Base-by-base conservation (phyloP, 2,329 filamentous ascomycete genomes). In the Ascocoryne sarcoides region DNA sequence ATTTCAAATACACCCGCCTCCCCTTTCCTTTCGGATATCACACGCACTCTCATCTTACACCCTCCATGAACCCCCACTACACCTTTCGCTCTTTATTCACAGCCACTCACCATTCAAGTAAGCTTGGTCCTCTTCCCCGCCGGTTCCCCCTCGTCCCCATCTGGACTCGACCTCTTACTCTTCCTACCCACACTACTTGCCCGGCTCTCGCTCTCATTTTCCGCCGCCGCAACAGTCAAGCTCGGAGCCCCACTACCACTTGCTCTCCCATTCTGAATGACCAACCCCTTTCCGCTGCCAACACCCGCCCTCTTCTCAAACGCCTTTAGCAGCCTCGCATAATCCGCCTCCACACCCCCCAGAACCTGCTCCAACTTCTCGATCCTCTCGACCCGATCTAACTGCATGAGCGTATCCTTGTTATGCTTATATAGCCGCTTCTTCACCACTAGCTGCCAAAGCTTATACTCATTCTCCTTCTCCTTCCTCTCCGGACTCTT, bases 381-480 rank as follows among this genome's bases (percentile, higher is more conserved):
- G 5, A 83, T 75, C 26, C 83, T 72, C 59, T 90, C 84, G 0
- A 65, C 60, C 4, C 67, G 65, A 40, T 86, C 82, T 30, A 90
- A 64, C 60, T 89, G 80, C 28, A 75, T 72, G 10, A 93, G 68
- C 2, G 74, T 63, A 51, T 89, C 81, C 42, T 71, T 73, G 55
- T 92, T 90, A 53, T 87, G 82, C 32, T 75, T 71, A 58, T 84
- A 88, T 3, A 93, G 66, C 26, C 86, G 69, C 53, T 84, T 75
- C 64, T 92, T 92, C n/a, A 82, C 76, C 31, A 85, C 67, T 17
- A 90, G 61, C 20, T 79, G 69, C 83, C 84, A 93, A 32, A 86
- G 71, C 47, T 70, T 74, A 58, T 83, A 84, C 37, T 73, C 68
- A 18, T 79, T 70, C 49, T 77, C 70, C 49, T 82, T 72, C 32